These are phyloP conservation scores for Geotrichum restrictum DNA, from an alignment of 1,139 yeast genomes.

Conservation along the genomic window DNA sequence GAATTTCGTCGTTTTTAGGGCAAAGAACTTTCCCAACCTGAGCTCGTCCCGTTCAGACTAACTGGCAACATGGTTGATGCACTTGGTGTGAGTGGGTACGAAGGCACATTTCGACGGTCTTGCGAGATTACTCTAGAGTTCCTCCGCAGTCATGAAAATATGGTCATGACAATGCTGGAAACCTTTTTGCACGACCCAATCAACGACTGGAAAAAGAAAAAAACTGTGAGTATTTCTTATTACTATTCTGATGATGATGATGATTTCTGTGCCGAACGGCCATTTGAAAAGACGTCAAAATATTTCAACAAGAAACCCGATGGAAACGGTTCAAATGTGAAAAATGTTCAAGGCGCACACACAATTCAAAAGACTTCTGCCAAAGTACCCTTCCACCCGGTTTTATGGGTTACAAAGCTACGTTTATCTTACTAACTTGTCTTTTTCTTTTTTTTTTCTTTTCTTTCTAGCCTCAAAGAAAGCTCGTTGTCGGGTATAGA, in stretches of 20 bases:
- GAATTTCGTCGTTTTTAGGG: constrained; percentile 32
- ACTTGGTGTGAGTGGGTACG: constrained; percentile 84
- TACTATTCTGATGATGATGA: background rate
- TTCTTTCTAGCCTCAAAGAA: constrained; percentile 15
- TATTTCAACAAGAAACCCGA: no score
- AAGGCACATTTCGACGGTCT: constrained; percentile 80
- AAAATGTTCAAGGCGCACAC: no score
- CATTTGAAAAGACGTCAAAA: background rate
- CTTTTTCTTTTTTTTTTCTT: background rate
- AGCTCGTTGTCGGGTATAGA: constrained; percentile 29
- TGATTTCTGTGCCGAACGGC: background rate
- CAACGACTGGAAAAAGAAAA: constrained; percentile 40
- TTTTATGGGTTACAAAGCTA: no score
- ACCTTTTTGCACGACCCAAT: constrained; percentile 91
- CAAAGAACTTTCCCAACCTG: constrained; percentile 67
- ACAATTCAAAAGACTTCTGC: background rate
- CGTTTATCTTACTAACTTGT: no score
- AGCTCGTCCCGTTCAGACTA: constrained; percentile 86
- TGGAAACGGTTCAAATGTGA: no score
- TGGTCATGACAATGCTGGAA: constrained; percentile 85
- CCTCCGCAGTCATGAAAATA: constrained; percentile 76
- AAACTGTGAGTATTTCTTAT: constrained; percentile 11
- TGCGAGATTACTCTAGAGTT: constrained; percentile 80
- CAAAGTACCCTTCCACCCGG: no score
- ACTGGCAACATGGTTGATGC: constrained; percentile 90